Evolutionary conservation across 2,329 filamentous ascomycete species (phyloP), one percentile per base, ranked within the genome.

Genomic region (Immersiporthe knoxdaviesiana): DNA sequence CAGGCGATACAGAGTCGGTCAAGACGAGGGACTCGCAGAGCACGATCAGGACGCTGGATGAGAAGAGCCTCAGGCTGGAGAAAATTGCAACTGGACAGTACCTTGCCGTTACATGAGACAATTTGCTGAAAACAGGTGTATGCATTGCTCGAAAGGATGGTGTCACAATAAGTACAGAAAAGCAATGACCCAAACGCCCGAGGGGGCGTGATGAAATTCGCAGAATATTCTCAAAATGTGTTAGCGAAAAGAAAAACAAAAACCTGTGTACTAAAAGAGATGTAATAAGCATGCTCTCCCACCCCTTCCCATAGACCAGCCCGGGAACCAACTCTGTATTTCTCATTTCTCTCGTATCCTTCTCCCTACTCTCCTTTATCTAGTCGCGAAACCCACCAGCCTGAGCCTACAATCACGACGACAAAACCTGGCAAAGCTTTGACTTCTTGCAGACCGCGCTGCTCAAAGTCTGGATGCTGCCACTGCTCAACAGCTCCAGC

Each of bases 401-500:
- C 35, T 8, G 4, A 35, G 4, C 35, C n/a, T n/a, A 35, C 8
- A 8, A 14, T 18, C 14, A 32, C 30, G 3, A 60, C 32, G n/a
- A 62, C 18, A 35, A 10, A 27, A 12, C 27, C 21, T 62, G 61
- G 7, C 68, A 44, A 5, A 82, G 72, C 75, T 82, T 83, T 73
- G 80, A 82, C 79, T 85, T 85, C 21, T 77, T 78, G 73, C 81
- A 84, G 47, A 85, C 82, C 0, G 77, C 79, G 77, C 82, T 83
- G 11, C 82, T 81, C 21, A 86, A 74, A 1, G 79, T 83, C 77
- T 83, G 80, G 70, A 85, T 84, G 27, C 80, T 82, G 1, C 84
- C 84, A 72, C 83, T 85, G 12, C 81, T 84, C 58, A 88, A 75
- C 70, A 88, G 74, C 74, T 88, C 86, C 68, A 88, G 75, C 0